Evolutionary conservation across 83 land plant species (phyloP), one percentile per base, ranked within the genome.

Genomic region (Isoetes engelmannii): DNA sequence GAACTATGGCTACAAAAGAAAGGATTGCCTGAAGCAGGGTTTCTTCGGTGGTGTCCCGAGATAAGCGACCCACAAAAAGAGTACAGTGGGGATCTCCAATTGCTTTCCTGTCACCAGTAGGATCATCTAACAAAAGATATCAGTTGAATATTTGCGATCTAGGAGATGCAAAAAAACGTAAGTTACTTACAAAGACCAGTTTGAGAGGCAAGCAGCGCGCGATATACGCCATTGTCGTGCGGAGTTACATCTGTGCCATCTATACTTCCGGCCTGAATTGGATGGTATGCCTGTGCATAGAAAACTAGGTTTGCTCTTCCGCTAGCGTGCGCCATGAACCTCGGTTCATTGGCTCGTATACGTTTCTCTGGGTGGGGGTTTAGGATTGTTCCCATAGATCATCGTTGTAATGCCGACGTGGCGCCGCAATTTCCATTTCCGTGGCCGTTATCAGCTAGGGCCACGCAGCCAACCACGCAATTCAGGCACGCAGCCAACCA

Each of bases 241-340:
- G 99, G 85, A 17, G 86, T 82, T 43, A 74, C 81, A 67, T 94
- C 99, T 45, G 97, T 90, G 65, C 97, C 99, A 70, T 94, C 99
- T 61, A 94, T 94, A 81, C 97, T 94, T 44, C 99, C 97, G 5
- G 93, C 93, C 70, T 94, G 99, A 54, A 90, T 90, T 28, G 97
- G 99, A 74, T 94, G 96, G 65, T 90, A 94, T 5, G 77, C 45
- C 12, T 80, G 77, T 5, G 99, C 88, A 73, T 94, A 94, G 63
- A 90, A 94, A 20, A 94, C 87, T 0, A 28, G 37, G 37, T 28
- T 28, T 28, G 37, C 37, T 28, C 37, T 28, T 28, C 37, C 37
- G 37, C 37, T 2, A 28, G 37, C 37, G 37, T 28, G 37, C 37
- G 37, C 37, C 37, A 28, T 28, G 37, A 28, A 0, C 2, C 37